Evolutionary conservation across 768 basidiomycete genomes (phyloP), one percentile per base, ranked within the genome.

Genomic region (Botryobasidium botryosum): DNA sequence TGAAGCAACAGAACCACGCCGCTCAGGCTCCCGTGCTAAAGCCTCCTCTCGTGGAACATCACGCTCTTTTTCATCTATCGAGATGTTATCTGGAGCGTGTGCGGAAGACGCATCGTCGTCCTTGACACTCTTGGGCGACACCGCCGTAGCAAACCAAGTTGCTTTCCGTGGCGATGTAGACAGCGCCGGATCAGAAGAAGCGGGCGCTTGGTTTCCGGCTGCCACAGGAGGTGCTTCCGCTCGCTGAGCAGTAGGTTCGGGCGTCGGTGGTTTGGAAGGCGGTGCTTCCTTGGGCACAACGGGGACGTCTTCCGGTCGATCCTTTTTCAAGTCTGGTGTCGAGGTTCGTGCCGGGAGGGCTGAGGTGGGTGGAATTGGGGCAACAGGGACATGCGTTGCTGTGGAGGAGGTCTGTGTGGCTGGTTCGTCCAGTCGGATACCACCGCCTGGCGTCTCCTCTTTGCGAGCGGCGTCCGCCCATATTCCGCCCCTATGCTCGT

Each of bases 401-500:
- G 17, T 6, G 5, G 36, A 21, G 8, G 23, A 6, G 36, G n/a
- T 37, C 36, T 5, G 36, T 37, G 36, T 21, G 8, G 36, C 17
- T 37, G 36, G 23, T 37, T 37, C 17, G 36, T 37, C 36, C 36
- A 6, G 17, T 8, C 17, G 17, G n/a, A 37, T 5, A n/a, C 36
- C 37, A 21, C 43, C 40, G 20, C 43, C 20, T 20, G 43, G 28
- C 27, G 32, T n/a, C 36, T n/a, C 10, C 1, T 45, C 35, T 24
- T 45, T 40, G 15, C 65, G 62, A n/a, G 57, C 54, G 0, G 88
- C 79, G 51, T 88, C 84, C 6, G 74, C 68, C 72, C 81, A 97
- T 51, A 99, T 82, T 5, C 91, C 92, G 36, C 91, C 92, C 29
- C 92, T 77, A 46, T 71, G 77, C 41, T 56, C 53, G 53, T 71